phyloP scores from a whole-genome alignment of 2,329 filamentous ascomycete genomes.

The Diaporthe sp. region DNA sequence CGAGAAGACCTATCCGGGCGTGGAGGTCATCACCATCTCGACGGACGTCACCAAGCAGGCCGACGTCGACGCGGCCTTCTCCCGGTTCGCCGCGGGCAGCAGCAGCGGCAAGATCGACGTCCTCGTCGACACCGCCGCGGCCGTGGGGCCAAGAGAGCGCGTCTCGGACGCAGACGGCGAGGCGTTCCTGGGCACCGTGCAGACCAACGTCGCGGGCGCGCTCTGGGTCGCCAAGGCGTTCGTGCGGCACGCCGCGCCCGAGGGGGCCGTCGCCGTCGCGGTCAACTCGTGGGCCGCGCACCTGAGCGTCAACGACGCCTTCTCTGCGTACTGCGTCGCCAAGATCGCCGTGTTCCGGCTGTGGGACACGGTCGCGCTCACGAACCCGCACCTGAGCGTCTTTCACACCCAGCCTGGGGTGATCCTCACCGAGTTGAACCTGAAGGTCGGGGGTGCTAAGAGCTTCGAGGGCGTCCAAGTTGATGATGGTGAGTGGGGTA shows the following conservation, averaged over 20 bases:
- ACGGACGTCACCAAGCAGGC: slow-evolving; percentile 3
- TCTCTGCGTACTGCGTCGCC: slow-evolving; percentile 34
- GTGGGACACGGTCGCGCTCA: slow-evolving; percentile 39
- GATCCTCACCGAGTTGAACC: slow-evolving; percentile 35
- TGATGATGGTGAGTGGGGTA: slow-evolving; percentile 34
- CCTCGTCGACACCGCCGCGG: not conserved
- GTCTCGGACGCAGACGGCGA: not conserved
- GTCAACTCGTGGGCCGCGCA: slow-evolving; percentile 8
- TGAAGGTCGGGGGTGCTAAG: not conserved
- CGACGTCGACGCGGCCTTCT: not conserved
- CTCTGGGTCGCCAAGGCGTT: not conserved
- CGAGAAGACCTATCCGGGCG: not conserved
- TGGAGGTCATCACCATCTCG: not conserved
- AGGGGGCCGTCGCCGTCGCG: not conserved
- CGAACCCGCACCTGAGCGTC: slow-evolving; percentile 41
- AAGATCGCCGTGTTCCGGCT: slow-evolving; percentile 41
- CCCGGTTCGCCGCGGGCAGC: not conserved
- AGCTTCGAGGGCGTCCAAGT: not conserved
- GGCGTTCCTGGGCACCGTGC: not conserved
- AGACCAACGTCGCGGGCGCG: not conserved
- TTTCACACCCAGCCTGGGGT: slow-evolving; percentile 41
- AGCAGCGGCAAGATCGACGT: slow-evolving; percentile 1
- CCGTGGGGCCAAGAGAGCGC: not conserved
- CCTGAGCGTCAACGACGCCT: slow-evolving; percentile 33
- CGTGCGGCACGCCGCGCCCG: slow-evolving; percentile 14